Conservation (phyloP, 768 basidiomycete species). For the Inosperma sp. region DNA sequence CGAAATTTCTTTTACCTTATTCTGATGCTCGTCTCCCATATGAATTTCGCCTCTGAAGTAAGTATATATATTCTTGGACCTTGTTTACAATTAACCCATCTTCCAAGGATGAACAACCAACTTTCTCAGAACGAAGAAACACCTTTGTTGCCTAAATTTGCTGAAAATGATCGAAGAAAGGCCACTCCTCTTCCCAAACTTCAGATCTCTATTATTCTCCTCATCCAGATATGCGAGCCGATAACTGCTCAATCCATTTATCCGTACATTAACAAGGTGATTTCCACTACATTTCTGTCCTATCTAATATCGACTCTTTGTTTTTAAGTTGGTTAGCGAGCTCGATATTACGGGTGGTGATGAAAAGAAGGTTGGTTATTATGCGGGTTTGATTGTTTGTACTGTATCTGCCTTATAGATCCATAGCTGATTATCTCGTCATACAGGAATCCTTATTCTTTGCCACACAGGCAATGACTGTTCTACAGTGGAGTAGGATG, state of each 20-base stretch:
- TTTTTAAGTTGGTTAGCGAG: conserved; percentile 50
- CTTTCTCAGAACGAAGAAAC: conserved; percentile 35
- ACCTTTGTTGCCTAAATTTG: conserved; percentile 23
- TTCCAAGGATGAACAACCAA: conserved; percentile 16
- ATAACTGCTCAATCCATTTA: too few species aligned
- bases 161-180: conserved; percentile 14
- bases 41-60: too few species aligned
- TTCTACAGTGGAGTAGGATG: conserved; percentile 59
- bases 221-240: conserved; percentile 52
- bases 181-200: conserved; percentile 47
- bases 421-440: too few species aligned
- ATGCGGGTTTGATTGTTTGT: conserved; percentile 51
- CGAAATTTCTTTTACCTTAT: too few species aligned
- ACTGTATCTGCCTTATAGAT: too few species aligned
- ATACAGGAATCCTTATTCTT: conserved; percentile 61
- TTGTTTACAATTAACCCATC: too few species aligned
- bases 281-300: conserved; percentile 49
- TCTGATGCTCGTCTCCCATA: too few species aligned
- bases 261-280: too few species aligned
- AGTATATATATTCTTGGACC: too few species aligned
- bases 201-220: conserved; percentile 44
- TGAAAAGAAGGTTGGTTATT: too few species aligned
- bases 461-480: conserved; percentile 49
- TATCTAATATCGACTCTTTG: background rate
- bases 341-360: conserved; percentile 63